Evolutionary conservation across 768 basidiomycete species (phyloP).

Genomic region (Psilocybe sp.): DNA sequence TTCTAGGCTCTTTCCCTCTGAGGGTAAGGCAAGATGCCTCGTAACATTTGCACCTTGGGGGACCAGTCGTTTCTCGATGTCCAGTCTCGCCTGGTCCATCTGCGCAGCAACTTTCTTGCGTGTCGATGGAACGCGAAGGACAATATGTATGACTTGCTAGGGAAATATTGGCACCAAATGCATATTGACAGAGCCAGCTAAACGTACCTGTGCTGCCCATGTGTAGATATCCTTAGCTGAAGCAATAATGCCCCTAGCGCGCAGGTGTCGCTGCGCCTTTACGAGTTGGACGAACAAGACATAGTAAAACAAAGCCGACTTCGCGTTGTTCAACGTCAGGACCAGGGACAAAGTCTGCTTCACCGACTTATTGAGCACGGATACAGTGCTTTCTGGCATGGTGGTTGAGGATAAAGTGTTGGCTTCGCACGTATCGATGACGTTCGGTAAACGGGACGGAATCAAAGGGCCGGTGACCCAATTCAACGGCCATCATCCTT

Average conservation of each 20-base stretch:
- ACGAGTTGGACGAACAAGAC: constrained; percentile 48
- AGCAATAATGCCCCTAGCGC: constrained; percentile 54
- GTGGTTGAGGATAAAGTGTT: constrained; percentile 3
- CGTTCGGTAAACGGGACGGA: too few species aligned
- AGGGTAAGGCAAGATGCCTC: constrained; percentile 66
- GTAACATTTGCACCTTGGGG: constrained; percentile 60
- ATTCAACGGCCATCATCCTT: constrained; percentile 4
- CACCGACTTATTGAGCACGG: constrained; percentile 11
- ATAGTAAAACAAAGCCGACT: constrained; percentile 59
- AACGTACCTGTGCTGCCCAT: constrained; percentile 48
- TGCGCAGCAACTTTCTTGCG: constrained; percentile 59
- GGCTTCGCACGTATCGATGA: too few species aligned
- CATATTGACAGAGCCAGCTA: not conserved
- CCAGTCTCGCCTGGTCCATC: constrained; percentile 59
- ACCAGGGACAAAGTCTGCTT: constrained; percentile 14
- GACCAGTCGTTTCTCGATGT: constrained; percentile 67
- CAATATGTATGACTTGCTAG: constrained; percentile 56
- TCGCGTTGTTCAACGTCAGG: constrained; percentile 43
- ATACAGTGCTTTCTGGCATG: constrained; percentile 16
- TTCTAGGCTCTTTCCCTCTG: constrained; percentile 58
- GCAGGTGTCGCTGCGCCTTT: constrained; percentile 58
- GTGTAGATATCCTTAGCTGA: constrained; percentile 51
- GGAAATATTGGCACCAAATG: not conserved
- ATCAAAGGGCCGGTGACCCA: too few species aligned
- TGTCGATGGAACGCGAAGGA: constrained; percentile 59